Conservation (phyloP, 306 rosid genomes). For the Cicer pinnatifidum region DNA sequence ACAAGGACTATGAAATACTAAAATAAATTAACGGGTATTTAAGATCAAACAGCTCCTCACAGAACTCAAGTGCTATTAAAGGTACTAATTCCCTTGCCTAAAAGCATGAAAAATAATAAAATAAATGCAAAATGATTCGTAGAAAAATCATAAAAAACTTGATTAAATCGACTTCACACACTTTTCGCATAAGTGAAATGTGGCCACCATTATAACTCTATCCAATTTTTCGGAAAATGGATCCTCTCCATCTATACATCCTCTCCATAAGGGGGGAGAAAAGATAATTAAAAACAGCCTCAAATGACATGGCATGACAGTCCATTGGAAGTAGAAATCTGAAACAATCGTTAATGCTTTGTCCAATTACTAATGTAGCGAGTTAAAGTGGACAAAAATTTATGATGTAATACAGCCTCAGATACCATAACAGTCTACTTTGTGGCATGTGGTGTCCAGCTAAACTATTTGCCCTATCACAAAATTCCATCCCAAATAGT, state of each 20-base stretch:
- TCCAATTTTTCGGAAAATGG: background rate
- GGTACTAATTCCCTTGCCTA: conserved; percentile 3
- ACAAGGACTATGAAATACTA: background rate
- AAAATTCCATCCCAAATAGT: background rate
- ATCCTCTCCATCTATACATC: background rate
- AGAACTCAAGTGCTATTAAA: background rate
- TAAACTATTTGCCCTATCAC: background rate
- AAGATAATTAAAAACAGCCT: background rate
- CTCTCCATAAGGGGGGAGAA: background rate
- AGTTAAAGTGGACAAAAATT: background rate
- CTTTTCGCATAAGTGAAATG: background rate
- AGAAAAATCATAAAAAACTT: background rate
- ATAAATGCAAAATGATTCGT: background rate
- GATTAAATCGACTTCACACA: background rate
- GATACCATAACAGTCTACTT: background rate
- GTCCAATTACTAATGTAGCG: background rate
- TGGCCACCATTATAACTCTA: background rate
- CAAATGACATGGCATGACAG: background rate
- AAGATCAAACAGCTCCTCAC: conserved; percentile 26
- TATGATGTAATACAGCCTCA: background rate
- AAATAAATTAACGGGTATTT: background rate
- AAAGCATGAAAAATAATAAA: background rate
- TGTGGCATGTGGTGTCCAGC: background rate
- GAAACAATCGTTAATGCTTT: background rate
- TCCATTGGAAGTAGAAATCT: background rate